Evolutionary conservation across 176 grass and related monocot genomes (phyloP).

Genomic region (Oryza coarctata): DNA sequence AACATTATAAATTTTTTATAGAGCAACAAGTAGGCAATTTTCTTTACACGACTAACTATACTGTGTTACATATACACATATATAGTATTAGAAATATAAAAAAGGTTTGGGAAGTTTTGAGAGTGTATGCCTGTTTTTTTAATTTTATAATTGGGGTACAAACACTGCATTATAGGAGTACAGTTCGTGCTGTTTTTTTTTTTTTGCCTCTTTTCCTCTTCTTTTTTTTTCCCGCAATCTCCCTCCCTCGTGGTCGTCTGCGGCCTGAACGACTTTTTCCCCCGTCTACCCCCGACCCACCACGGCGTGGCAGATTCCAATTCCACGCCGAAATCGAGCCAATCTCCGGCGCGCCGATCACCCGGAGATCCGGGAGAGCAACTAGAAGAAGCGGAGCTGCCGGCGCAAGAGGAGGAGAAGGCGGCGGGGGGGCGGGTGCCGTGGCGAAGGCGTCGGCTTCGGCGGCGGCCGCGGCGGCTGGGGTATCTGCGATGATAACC

Average conservation of each 20-base stretch:
- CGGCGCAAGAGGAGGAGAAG: conserved; percentile 30
- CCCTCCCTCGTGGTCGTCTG: background rate
- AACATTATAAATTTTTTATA: no score
- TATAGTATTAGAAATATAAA: no score
- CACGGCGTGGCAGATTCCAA: conserved; percentile 15
- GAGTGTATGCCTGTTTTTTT: no score
- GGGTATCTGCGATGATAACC: conserved; percentile 79
- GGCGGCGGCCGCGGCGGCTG: conserved; percentile 20
- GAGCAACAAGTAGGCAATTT: no score
- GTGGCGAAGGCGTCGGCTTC: conserved; percentile 35
- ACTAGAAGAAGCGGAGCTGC: background rate
- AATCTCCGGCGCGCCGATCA: background rate
- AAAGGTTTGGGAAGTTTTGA: no score
- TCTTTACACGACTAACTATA: no score
- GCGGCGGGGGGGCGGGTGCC: background rate
- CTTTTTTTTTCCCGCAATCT: background rate
- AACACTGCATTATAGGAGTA: no score
- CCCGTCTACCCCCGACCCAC: background rate
- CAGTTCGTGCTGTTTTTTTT: background rate
- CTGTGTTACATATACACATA: no score
- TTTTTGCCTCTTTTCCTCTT: background rate
- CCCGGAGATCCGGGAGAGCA: conserved; percentile 27
- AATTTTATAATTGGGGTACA: no score
- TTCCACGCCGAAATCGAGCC: conserved; percentile 5
- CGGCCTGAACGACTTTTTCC: conserved; percentile 26